Base-by-base conservation (phyloP, 345 rosid genomes). In the Acer negundo region DNA sequence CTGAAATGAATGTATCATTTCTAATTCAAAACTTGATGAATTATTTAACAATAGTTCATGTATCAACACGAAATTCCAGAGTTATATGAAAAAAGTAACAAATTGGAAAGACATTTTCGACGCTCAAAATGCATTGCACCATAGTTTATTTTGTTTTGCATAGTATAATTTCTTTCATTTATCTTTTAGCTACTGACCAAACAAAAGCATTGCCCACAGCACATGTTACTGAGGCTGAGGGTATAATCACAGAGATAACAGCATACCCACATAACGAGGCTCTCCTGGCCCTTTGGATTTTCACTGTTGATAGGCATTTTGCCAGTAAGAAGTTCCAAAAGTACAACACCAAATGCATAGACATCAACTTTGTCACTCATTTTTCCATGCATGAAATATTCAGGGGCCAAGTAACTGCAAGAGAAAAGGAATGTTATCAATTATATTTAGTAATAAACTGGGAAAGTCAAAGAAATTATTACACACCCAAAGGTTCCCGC, bases 191-290 rank as follows among this genome's bases (percentile, higher is more conserved):
- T 12, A 46, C 19, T 24, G 46, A 22, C 67, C 20, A 24, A 62
- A 67, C 7, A 69, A 61, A 23, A 11, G 13, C 35, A 47, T 49
- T 11, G n/a, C 28, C 75, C 17, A 12, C 19, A 20, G 10, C 73
- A 53, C 11, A 9, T 10, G 20, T 31, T 17, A n/a, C 35, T 7
- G 4, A 44, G 42, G 40, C 69, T 65, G 23, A 72, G 16, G 16
- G 47, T 38, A 65, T 19, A 72, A 55, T 38, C 38, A 75, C 40
- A 59, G 31, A 40, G 20, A 59, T 62, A 76, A 69, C 10, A 75
- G 81, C 97, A 87, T 87, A 96, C 99, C 99, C 99, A 96, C 89
- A 96, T 81, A 75, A 92, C 89, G 69, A 96, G 98, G 86, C 98
- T 96, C 85, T 89, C 94, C 77, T 84, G 90, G 75, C 91, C 97